phyloP scores from a whole-genome alignment of 305 asterid genomes.

The Fraxinus dipetala region DNA sequence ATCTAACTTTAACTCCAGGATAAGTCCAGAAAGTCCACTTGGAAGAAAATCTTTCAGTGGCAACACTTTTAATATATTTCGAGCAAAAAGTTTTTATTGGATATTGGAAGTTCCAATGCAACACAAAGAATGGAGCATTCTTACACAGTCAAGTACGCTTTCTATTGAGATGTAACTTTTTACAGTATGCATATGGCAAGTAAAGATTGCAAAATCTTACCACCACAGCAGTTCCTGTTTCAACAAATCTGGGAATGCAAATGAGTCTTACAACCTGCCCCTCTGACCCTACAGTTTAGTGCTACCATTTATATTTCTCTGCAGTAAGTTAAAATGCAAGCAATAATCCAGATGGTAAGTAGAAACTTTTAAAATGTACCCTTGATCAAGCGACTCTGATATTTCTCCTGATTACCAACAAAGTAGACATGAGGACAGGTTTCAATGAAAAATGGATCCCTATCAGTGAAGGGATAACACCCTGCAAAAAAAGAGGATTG shows the following conservation, averaged over 20 bases:
- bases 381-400: conserved; percentile 52
- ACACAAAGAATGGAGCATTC: not conserved
- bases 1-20: not conserved
- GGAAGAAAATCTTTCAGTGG: not conserved
- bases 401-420: conserved; percentile 81
- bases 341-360: conserved; percentile 8
- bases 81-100: not conserved
- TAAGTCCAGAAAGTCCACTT: not conserved
- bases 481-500: conserved; percentile 48
- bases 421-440: conserved; percentile 89
- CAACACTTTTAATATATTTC: not conserved
- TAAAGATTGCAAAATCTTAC: conserved; percentile 43
- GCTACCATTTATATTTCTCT: conserved; percentile 16
- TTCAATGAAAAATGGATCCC: conserved; percentile 88
- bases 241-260: conserved; percentile 77
- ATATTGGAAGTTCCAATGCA: not conserved
- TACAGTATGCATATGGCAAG: not conserved
- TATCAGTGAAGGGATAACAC: conserved; percentile 91
- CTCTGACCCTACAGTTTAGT: conserved; percentile 62
- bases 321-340: conserved; percentile 1
- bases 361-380: conserved; percentile 44
- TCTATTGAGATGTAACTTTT: not conserved
- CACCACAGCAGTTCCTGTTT: conserved; percentile 83
- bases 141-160: not conserved
- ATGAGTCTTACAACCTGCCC: conserved; percentile 79